Evolutionary conservation across 1,284 basidiomycete species (phyloP).

Genomic region (Caloboletus inedulis): DNA sequence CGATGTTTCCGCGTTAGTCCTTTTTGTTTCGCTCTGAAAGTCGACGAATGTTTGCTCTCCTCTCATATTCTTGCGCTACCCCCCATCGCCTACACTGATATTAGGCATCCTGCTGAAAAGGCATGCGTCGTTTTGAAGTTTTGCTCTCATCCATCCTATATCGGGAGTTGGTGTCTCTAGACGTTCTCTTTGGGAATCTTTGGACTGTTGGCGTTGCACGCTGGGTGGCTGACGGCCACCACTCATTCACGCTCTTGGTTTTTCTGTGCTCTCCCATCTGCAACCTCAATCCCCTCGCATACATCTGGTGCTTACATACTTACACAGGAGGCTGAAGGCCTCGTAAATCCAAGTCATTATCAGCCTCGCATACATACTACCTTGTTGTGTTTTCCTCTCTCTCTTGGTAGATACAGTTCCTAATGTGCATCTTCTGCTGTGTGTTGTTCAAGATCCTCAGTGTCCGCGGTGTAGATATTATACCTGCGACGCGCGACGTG

Average conservation of each 20-base stretch:
- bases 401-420: constrained; percentile 18
- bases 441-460: neutral
- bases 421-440: constrained; percentile 20
- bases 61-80: constrained; percentile 18
- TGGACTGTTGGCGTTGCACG: constrained; percentile 16
- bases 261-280: neutral
- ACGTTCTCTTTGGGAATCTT: constrained; percentile 16
- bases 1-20: constrained; percentile 1
- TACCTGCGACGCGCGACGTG: constrained; percentile 10
- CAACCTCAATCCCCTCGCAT: constrained; percentile 12
- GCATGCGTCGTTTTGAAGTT: constrained; percentile 8
- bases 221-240: constrained; percentile 34
- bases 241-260: constrained; percentile 14
- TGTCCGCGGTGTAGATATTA: neutral
- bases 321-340: constrained; percentile 35
- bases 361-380: constrained; percentile 23
- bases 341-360: constrained; percentile 25
- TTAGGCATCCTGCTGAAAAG: constrained; percentile 22
- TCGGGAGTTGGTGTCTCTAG: constrained; percentile 9
- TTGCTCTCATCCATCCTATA: constrained; percentile 9
- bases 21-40: constrained; percentile 15
- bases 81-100: constrained; percentile 15
- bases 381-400: constrained; percentile 24
- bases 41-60: constrained; percentile 8
- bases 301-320: constrained; percentile 23